These are phyloP conservation scores for Fusarium brachygibbosum DNA, from an alignment of 2,329 filamentous ascomycete genomes.

Conservation along the genomic window DNA sequence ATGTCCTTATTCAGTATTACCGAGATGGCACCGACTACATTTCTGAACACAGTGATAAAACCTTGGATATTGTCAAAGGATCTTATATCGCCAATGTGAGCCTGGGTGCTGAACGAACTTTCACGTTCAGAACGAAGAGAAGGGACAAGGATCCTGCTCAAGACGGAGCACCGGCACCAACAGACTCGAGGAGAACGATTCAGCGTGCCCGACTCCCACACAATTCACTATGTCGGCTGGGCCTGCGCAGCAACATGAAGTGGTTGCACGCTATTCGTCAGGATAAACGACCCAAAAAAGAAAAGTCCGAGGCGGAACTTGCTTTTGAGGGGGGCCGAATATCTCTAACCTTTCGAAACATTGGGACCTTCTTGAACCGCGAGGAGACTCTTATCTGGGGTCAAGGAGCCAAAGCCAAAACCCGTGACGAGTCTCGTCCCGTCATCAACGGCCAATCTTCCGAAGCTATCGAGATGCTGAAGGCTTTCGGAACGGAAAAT, in stretches of 20 bases:
- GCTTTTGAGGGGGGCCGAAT: slow-evolving; percentile 84
- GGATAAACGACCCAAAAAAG: slow-evolving; percentile 79
- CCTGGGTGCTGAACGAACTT: slow-evolving; percentile 90
- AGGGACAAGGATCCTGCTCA: slow-evolving; percentile 57
- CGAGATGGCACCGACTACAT: slow-evolving; percentile 92
- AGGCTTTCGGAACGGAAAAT: slow-evolving; percentile 89
- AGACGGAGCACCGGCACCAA: slow-evolving; percentile 22
- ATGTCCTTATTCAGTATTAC: slow-evolving; percentile 93
- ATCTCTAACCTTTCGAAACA: slow-evolving; percentile 89
- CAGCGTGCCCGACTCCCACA: slow-evolving; percentile 84
- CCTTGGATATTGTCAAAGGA: slow-evolving; percentile 84
- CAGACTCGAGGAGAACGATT: slow-evolving; percentile 61
- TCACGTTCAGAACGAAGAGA: slow-evolving; percentile 89
- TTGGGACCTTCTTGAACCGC: slow-evolving; percentile 84
- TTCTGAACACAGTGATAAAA: slow-evolving; percentile 97
- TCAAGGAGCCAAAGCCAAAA: slow-evolving; percentile 84
- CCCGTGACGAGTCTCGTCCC: slow-evolving; percentile 66
- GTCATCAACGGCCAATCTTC: slow-evolving; percentile 78
- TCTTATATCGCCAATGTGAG: slow-evolving; percentile 94
- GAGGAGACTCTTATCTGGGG: slow-evolving; percentile 85
- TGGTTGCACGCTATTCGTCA: slow-evolving; percentile 95
- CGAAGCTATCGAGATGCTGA: slow-evolving; percentile 77
- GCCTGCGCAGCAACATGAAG: slow-evolving; percentile 81
- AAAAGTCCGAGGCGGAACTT: slow-evolving; percentile 78
- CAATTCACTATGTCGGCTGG: slow-evolving; percentile 89